Conservation (phyloP, 2,329 filamentous ascomycete genomes). For the Hypoxylon sp. region DNA sequence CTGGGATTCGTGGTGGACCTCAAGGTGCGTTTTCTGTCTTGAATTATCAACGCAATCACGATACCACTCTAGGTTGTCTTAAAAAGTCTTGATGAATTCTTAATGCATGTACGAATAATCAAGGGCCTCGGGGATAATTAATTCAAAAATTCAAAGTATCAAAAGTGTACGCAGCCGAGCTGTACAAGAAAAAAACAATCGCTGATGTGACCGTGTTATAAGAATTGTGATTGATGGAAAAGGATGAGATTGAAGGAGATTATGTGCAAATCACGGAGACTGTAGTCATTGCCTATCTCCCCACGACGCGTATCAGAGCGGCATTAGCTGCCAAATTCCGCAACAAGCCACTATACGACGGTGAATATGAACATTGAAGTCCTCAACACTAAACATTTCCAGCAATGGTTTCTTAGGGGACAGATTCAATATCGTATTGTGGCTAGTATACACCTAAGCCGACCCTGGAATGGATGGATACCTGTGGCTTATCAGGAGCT, state of each 20-base stretch:
- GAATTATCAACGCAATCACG: neutral
- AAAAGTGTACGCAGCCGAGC: neutral
- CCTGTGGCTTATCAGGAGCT: constrained; percentile 3
- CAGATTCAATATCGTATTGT: constrained; percentile 14
- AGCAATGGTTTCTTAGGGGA: neutral
- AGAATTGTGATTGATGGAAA: constrained; percentile 18
- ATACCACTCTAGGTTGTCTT: neutral
- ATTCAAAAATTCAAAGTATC: constrained; percentile 4
- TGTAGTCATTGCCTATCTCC: constrained; percentile 9
- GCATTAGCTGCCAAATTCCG: constrained; percentile 2
- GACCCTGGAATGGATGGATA: neutral
- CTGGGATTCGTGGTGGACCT: constrained; percentile 14
- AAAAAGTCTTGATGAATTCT: neutral
- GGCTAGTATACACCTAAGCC: constrained; percentile 16
- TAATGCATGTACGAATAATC: neutral
- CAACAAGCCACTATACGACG: neutral
- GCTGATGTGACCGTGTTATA: constrained; percentile 6
- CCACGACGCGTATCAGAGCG: neutral
- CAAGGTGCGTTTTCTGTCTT: neutral
- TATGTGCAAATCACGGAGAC: constrained; percentile 11
- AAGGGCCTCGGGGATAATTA: neutral
- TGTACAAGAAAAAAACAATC: constrained; percentile 2
- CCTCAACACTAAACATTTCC: neutral
- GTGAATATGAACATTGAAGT: constrained; percentile 1
- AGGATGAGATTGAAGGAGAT: constrained; percentile 6